Evolutionary conservation across 2,329 filamentous ascomycete genomes (phyloP).

Genomic region (Sporothrix pseudoabietina): DNA sequence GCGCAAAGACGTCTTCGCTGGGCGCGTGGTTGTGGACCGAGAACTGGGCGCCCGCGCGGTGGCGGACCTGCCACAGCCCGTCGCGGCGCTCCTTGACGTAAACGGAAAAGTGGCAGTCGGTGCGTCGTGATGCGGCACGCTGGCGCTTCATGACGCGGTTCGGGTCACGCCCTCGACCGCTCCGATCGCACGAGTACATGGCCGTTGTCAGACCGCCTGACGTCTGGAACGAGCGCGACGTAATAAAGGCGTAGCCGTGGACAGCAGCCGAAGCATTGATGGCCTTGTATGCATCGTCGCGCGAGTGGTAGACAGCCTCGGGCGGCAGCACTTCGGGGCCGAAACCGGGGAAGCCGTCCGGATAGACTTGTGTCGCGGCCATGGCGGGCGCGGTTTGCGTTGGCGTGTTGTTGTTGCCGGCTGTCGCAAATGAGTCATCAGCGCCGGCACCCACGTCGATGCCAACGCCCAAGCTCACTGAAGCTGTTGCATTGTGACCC

Average conservation of each 20-base stretch:
- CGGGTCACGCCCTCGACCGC: conserved; percentile 25
- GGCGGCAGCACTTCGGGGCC: conserved; percentile 29
- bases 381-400: background rate
- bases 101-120: conserved; percentile 28
- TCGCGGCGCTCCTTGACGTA: conserved; percentile 31
- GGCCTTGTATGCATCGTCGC: conserved; percentile 31
- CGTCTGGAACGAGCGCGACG: conserved; percentile 29
- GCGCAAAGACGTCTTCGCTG: conserved; percentile 27
- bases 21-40: conserved; percentile 31
- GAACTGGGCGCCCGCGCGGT: conserved; percentile 30
- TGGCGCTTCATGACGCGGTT: conserved; percentile 31
- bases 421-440: background rate
- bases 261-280: conserved; percentile 25
- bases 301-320: conserved; percentile 21
- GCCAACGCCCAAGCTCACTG: background rate
- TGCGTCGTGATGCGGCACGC: conserved; percentile 30
- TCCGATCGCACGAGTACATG: conserved; percentile 30
- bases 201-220: conserved; percentile 29
- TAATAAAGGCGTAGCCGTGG: conserved; percentile 32
- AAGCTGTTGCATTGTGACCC: background rate
- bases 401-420: background rate
- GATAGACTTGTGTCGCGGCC: conserved; percentile 20
- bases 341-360: conserved; percentile 28
- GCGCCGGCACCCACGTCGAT: background rate
- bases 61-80: conserved; percentile 27